Percentiles rank a stretch among this genome's conserved stretches.
These are phyloP conservation scores for Fusarium chlamydosporum DNA, from an alignment of 2,329 filamentous ascomycete species.

Conservation along the genomic window DNA sequence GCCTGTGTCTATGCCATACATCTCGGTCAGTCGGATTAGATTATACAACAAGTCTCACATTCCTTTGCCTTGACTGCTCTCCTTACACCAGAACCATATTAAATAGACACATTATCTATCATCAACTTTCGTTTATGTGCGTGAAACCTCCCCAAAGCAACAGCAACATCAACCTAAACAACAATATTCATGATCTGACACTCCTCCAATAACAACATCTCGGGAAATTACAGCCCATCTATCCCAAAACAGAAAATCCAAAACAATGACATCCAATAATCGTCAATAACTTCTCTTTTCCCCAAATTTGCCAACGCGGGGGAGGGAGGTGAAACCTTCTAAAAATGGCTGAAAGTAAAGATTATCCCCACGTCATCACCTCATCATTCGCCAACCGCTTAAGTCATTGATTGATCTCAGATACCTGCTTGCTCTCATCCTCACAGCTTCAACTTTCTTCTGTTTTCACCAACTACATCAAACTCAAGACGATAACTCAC, in stretches of 20 bases:
- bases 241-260: slow-evolving; percentile 22
- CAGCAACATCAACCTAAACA: background rate
- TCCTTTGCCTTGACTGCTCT: too few species aligned
- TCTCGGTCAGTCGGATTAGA: background rate
- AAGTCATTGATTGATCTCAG: slow-evolving; percentile 26
- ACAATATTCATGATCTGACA: background rate
- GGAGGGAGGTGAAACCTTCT: slow-evolving; percentile 18
- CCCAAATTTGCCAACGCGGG: slow-evolving; percentile 18
- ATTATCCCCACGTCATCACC: slow-evolving; percentile 42
- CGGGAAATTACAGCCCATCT: slow-evolving; percentile 5
- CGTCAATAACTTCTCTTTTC: slow-evolving; percentile 12
- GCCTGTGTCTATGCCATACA: background rate
- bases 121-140: background rate
- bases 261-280: slow-evolving; percentile 30
- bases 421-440: background rate
- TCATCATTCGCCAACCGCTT: slow-evolving; percentile 37
- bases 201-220: background rate
- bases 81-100: too few species aligned
- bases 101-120: too few species aligned
- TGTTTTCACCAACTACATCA: background rate
- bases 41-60: background rate
- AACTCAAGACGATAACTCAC: background rate
- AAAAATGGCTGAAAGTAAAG: slow-evolving; percentile 5
- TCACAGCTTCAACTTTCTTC: slow-evolving; percentile 1
- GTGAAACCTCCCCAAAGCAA: background rate